phyloP scores from a whole-genome alignment of 2,329 filamentous ascomycete species.

The Penicillium corylophilum region DNA sequence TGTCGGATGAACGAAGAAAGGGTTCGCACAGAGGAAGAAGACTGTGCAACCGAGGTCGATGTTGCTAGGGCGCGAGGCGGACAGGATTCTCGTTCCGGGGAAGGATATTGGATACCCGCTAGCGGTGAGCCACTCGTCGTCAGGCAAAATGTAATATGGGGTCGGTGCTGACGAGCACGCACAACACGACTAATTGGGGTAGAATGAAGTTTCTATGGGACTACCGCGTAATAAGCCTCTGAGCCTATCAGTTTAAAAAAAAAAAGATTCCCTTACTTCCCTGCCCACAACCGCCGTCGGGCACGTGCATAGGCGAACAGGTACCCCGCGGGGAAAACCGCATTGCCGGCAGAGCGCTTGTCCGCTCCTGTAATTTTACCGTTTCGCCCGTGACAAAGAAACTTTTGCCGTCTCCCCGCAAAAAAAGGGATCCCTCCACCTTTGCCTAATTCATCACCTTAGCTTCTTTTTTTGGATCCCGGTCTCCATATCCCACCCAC shows the following conservation, averaged over 20 bases:
- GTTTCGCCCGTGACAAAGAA: not conserved
- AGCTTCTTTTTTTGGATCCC: not conserved
- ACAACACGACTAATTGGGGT: not conserved
- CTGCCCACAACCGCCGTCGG: not conserved
- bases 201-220: not conserved
- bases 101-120: constrained; percentile 13
- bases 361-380: constrained; percentile 7
- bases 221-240: not conserved
- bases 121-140: constrained; percentile 19
- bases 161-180: not conserved
- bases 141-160: constrained; percentile 18
- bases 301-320: not conserved
- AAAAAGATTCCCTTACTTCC: not conserved
- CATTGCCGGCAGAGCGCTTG: constrained; percentile 16
- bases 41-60: constrained; percentile 1
- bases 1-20: constrained; percentile 3
- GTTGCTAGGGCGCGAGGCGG: not conserved
- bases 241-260: no score
- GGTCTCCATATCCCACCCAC: not conserved
- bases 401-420: not conserved
- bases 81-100: constrained; percentile 15
- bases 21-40: not conserved
- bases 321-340: constrained; percentile 22
- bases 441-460: not conserved
- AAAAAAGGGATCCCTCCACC: not conserved